A percentile compares a stretch with the other conserved stretches of the same genome.
Evolutionary conservation across 495 filamentous ascomycete genomes (phyloP).

Genomic region (Aspergillus haitiensis): DNA sequence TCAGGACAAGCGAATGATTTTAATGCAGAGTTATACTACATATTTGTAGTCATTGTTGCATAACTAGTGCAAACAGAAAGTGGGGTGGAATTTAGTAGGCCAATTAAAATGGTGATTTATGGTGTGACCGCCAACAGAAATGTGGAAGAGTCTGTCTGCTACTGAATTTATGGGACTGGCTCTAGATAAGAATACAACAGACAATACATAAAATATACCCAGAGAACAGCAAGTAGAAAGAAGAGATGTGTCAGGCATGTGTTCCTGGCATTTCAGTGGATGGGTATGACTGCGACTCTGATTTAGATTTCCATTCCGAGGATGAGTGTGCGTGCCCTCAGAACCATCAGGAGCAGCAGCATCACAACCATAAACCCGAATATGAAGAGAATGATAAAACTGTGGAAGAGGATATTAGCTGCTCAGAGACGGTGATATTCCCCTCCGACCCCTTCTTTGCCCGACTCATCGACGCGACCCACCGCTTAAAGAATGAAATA

Average conservation of each 20-base stretch:
- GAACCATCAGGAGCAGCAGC: conserved; percentile 13
- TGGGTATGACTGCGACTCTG: conserved; percentile 19
- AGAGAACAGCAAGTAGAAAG: not conserved
- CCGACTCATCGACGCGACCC: conserved; percentile 12
- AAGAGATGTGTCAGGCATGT: conserved; percentile 30
- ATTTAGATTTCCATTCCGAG: conserved; percentile 16
- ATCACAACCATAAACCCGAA: not conserved
- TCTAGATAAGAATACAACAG: not conserved
- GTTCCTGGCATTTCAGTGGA: conserved; percentile 10
- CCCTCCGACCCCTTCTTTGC: conserved; percentile 20
- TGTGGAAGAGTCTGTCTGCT: not conserved
- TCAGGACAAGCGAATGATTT: too few relatives aligned
- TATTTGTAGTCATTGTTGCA: too few relatives aligned
- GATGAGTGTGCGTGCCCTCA: conserved; percentile 15
- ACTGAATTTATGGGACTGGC: not conserved
- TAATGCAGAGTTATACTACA: too few relatives aligned
- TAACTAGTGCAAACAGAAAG: too few relatives aligned
- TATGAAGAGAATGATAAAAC: conserved; percentile 8
- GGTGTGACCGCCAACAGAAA: not conserved
- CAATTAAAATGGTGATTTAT: not conserved
- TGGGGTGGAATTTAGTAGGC: not conserved
- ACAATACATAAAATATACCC: not conserved
- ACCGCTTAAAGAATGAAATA: conserved; percentile 12
- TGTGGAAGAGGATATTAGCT: not conserved
- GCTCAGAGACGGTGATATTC: conserved; percentile 3